Conservation (phyloP, 306 rosid genomes). For the Gastrolobium villosum region DNA sequence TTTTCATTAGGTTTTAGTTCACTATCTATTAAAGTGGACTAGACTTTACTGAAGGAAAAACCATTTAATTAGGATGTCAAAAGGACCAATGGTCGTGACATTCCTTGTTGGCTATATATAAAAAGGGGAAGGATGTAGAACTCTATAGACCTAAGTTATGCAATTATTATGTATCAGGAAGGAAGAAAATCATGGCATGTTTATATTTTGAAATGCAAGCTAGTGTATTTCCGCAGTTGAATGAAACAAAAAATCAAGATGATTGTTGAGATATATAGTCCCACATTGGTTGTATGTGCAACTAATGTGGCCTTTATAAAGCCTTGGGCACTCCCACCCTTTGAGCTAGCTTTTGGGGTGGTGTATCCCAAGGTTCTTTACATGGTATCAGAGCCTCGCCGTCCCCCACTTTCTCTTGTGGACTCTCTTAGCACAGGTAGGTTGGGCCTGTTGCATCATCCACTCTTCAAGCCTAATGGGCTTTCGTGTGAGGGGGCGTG, state of each 20-base stretch:
- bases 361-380: too few relatives aligned
- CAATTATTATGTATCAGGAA: conserved; percentile 16
- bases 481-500: too few relatives aligned
- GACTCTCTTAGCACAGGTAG: too few relatives aligned
- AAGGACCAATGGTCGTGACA: conserved; percentile 3
- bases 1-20: conserved; percentile 16
- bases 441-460: too few relatives aligned
- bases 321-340: too few relatives aligned
- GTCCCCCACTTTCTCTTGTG: too few relatives aligned
- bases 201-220: background rate
- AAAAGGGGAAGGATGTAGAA: background rate
- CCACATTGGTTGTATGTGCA: too few relatives aligned
- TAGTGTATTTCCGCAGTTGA: conserved; percentile 1
- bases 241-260: conserved; percentile 7
- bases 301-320: too few relatives aligned
- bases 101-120: background rate
- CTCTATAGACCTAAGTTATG: background rate
- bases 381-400: too few relatives aligned
- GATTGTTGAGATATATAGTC: too few relatives aligned
- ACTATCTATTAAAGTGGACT: background rate
- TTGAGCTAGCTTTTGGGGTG: too few relatives aligned
- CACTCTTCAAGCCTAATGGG: too few relatives aligned
- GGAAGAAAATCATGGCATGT: background rate
- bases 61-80: background rate
- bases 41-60: background rate